phyloP scores from a whole-genome alignment of 345 rosid species.

The Citrus australasica region DNA sequence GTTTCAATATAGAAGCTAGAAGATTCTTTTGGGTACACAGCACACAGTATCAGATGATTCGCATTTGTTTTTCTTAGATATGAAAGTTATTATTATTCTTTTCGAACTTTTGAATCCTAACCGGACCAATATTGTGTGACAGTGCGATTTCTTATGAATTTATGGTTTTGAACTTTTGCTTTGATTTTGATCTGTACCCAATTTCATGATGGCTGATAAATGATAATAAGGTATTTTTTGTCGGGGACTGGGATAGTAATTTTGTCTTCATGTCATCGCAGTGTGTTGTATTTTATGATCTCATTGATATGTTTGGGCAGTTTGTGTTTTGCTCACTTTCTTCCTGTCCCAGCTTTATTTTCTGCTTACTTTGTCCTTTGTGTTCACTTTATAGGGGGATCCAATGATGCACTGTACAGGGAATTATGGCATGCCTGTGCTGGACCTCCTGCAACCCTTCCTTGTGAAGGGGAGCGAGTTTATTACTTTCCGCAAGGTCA shows the following conservation, averaged over 20 bases:
- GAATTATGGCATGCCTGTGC: conserved; percentile 99
- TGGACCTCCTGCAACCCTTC: conserved; percentile 91
- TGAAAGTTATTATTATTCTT: not conserved
- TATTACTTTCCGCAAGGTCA: conserved; percentile 99
- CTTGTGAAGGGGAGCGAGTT: conserved; percentile 91
- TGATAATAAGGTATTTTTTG: not conserved
- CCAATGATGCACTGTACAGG: conserved; percentile 67
- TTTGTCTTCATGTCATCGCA: not conserved
- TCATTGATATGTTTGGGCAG: not conserved
- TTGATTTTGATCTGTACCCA: not conserved
- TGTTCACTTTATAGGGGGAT: conserved; percentile 32
- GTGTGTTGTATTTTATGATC: not conserved
- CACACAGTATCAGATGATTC: not conserved
- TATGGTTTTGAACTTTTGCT: not conserved
- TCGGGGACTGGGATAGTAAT: not conserved
- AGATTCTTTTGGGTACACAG: no score
- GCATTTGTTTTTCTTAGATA: not conserved
- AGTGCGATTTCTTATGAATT: not conserved
- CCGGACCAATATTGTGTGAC: not conserved
- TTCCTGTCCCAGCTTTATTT: not conserved
- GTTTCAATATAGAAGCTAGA: not conserved
- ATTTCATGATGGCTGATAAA: not conserved
- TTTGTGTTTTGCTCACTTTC: not conserved
- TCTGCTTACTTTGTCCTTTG: not conserved
- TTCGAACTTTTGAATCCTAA: not conserved